Base-by-base conservation (phyloP, 495 filamentous ascomycete species). In the Aspergillus sclerotioniger region DNA sequence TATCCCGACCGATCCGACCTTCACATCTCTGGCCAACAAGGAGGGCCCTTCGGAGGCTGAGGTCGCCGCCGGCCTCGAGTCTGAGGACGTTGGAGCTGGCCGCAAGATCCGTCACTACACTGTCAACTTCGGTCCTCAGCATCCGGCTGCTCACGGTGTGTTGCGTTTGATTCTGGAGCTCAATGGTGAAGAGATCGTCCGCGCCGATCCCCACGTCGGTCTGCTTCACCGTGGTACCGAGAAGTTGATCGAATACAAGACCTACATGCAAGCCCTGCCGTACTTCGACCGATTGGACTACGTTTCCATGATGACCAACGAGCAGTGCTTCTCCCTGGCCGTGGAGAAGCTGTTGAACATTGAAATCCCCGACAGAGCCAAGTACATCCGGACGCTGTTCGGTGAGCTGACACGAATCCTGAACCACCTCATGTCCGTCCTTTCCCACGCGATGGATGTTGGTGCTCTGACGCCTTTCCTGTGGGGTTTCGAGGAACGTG, bases 171-270 rank as follows among this genome's bases (percentile, higher is more conserved):
- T 99, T 81, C 83, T 98, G 67, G 95, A 99, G 69, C 82, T 99
- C 65, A 97, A 90, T 77, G 95, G 95, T 66, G 95, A 99, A 75
- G 90, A 97, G 79, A 99, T 99, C 65, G 80, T 99, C 62, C 89
- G 95, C 63, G 84, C 90, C 55, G 95, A 99, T 77, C 95, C 95
- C 21, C 95, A 99, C 76, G 95, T 99, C 60, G 95, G 95, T 51
- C 76, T 99, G 65, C 81, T 99, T 62, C 95, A 99, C 75, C 85
- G 95, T 68, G 95, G 95, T 62, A 99, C 95, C 55, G 95, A 99
- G 82, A 99, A 99, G 84, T 86, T 99, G 79, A 98, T 97, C 73
- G 95, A 99, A 80, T 99, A 99, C 82, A 95, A 94, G 83, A 96
- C 92, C 51, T 99, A 99, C 71, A 85, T 98, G 65, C 95, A 99